Evolutionary conservation across 257 asterid species (phyloP).

Genomic region (Lycium barbarum): DNA sequence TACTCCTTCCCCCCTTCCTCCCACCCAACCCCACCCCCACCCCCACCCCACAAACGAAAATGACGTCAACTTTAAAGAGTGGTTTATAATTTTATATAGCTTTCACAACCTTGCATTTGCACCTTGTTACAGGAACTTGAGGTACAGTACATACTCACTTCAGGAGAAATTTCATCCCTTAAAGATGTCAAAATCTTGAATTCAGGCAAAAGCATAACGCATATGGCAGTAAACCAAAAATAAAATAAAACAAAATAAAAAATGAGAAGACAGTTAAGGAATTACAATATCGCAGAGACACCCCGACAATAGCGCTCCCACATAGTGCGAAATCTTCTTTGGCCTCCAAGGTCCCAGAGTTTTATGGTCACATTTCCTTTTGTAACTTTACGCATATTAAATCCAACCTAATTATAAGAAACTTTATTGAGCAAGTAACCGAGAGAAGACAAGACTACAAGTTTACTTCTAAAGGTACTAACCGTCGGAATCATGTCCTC

Average conservation of each 20-base stretch:
- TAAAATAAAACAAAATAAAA: background rate
- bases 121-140: background rate
- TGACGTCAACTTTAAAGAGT: background rate
- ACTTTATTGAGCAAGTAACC: constrained; percentile 24
- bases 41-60: background rate
- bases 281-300: constrained; percentile 89
- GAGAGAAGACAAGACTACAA: background rate
- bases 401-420: constrained; percentile 70
- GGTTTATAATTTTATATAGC: background rate
- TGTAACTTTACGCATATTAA: constrained; percentile 98
- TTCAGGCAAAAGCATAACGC: background rate
- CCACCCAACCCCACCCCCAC: no score
- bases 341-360: constrained; percentile 99
- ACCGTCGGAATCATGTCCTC: constrained; percentile 98
- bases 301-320: constrained; percentile 99
- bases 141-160: background rate
- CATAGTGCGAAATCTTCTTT: constrained; percentile 88
- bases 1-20: no score
- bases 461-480: constrained; percentile 43
- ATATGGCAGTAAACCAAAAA: background rate
- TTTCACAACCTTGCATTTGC: background rate
- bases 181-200: constrained; percentile 13
- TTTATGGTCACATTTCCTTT: constrained; percentile 94
- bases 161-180: background rate
- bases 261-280: constrained; percentile 9